These are phyloP conservation scores for Cordyceps militaris DNA, from an alignment of 2,329 filamentous ascomycete species.

Conservation along the genomic window DNA sequence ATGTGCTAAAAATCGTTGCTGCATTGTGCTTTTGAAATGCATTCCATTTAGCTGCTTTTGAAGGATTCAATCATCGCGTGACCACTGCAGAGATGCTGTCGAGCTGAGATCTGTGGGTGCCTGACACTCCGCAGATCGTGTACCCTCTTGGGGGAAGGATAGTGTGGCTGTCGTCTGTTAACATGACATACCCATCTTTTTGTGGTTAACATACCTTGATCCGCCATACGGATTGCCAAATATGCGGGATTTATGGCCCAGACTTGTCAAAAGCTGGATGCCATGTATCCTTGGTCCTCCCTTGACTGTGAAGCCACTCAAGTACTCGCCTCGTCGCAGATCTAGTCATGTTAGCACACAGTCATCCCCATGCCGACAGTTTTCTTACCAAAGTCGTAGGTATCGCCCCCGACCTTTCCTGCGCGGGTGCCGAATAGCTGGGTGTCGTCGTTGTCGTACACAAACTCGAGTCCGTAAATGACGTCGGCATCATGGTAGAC, in stretches of 20 bases:
- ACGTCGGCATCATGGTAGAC: constrained; percentile 66
- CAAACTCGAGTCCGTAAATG: constrained; percentile 83
- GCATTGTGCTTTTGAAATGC: neutral
- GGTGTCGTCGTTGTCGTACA: constrained; percentile 78
- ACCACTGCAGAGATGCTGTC: constrained; percentile 79
- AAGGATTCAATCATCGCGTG: constrained; percentile 24
- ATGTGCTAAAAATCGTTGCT: neutral
- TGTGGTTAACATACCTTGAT: constrained; percentile 59
- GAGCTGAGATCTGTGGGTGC: constrained; percentile 72
- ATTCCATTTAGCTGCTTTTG: neutral
- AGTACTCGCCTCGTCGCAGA: constrained; percentile 73
- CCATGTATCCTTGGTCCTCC: constrained; percentile 80
- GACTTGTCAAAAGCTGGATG: constrained; percentile 80
- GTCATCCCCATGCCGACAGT: neutral
- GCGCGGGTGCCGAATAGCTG: constrained; percentile 82
- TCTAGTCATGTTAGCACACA: constrained; percentile 44
- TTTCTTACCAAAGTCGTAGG: constrained; percentile 67
- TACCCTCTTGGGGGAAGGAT: constrained; percentile 87
- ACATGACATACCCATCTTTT: neutral
- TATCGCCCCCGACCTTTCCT: constrained; percentile 60
- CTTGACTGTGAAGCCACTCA: constrained; percentile 79
- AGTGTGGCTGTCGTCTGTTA: constrained; percentile 55
- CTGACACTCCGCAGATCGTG: constrained; percentile 79
- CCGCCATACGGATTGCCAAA: constrained; percentile 79
- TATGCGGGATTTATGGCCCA: constrained; percentile 76